Conservation (phyloP, 768 basidiomycete species). For the Rhodotorula sphaerocarpa region DNA sequence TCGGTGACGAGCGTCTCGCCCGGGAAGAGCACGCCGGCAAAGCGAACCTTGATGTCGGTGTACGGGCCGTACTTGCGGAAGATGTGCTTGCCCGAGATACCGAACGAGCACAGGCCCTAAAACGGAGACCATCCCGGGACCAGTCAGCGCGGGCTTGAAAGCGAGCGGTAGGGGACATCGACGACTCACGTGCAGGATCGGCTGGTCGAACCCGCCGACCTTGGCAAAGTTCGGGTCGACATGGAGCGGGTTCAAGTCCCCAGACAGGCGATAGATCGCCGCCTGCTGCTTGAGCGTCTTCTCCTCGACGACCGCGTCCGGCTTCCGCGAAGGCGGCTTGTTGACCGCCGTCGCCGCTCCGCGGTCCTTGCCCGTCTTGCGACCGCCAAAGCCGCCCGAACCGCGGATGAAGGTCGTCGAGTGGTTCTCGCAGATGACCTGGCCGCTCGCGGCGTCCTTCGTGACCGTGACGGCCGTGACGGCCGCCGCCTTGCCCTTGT, state of each 20-base stretch:
- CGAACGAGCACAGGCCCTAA: slow-evolving; percentile 80
- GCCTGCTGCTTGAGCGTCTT: slow-evolving; percentile 74
- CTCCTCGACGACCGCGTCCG: slow-evolving; percentile 82
- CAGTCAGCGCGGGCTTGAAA: background rate
- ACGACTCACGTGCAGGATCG: slow-evolving; percentile 61
- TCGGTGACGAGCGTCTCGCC: slow-evolving; percentile 90
- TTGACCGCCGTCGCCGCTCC: slow-evolving; percentile 80
- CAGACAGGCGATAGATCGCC: slow-evolving; percentile 83
- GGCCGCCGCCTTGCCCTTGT: slow-evolving; percentile 73
- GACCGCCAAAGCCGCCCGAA: slow-evolving; percentile 91
- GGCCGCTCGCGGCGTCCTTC: slow-evolving; percentile 65
- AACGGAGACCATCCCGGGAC: slow-evolving; percentile 37
- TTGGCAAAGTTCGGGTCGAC: slow-evolving; percentile 89
- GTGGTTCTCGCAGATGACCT: slow-evolving; percentile 83
- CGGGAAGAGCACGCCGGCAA: slow-evolving; percentile 84
- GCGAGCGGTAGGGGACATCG: background rate
- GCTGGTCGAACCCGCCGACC: slow-evolving; percentile 87
- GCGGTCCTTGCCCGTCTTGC: slow-evolving; percentile 74
- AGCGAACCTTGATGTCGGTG: slow-evolving; percentile 93
- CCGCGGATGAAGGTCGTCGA: slow-evolving; percentile 86
- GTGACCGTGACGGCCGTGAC: slow-evolving; percentile 73
- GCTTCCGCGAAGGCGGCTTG: slow-evolving; percentile 65
- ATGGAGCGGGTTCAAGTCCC: slow-evolving; percentile 82
- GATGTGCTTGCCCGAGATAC: slow-evolving; percentile 86
- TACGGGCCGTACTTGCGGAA: slow-evolving; percentile 74